Evolutionary conservation across 495 filamentous ascomycete genomes (phyloP), one percentile per base, ranked within the genome.

Genomic region (Chaetomium fimeti): DNA sequence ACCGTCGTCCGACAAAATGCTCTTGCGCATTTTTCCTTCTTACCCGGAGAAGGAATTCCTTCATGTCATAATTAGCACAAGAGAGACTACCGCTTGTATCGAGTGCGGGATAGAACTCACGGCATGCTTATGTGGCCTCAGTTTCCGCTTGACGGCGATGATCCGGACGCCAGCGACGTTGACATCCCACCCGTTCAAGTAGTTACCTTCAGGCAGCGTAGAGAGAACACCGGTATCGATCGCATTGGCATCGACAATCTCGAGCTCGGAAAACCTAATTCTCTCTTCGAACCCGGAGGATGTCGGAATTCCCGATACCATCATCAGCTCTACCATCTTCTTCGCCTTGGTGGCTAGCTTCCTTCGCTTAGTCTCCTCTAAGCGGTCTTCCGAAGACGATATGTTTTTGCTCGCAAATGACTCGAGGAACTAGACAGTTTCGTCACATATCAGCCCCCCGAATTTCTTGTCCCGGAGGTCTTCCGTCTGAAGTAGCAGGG

Each of bases 371-470:
- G 95, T 98, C 75, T 97, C 91, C 74, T 98, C 94, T 54, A 97
- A 77, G 11, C 94, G 85, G 71, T 98, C 94, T 74, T 98, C 94
- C 22, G 93, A 97, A 13, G 92, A 96, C 1, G 93, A 97, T 48
- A 98, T 96, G 74, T 92, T 89, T 74, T 97, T 98, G 71, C 90
- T 93, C n/a, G 95, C 94, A 71, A 98, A 98, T 2, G 91, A 96
- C 72, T 98, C 92, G 5, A 98, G 83, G 69, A 98, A 98, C 93
- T 97, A 72, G 25, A 51, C 11, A 8, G 36, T 24, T 36, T 5
- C 24, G 60, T 22, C 47, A 7, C 11, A 28, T 47, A 27, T 58
- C 29, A 38, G 49, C 60, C 12, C 20, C 22, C 32, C 1, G 1
- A 9, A 36, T 25, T 3, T 54, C 20, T 22, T n/a, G n/a, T n/a